These are phyloP conservation scores for Yarrowia sp. DNA, from an alignment of 805 yeast genomes.

Conservation along the genomic window DNA sequence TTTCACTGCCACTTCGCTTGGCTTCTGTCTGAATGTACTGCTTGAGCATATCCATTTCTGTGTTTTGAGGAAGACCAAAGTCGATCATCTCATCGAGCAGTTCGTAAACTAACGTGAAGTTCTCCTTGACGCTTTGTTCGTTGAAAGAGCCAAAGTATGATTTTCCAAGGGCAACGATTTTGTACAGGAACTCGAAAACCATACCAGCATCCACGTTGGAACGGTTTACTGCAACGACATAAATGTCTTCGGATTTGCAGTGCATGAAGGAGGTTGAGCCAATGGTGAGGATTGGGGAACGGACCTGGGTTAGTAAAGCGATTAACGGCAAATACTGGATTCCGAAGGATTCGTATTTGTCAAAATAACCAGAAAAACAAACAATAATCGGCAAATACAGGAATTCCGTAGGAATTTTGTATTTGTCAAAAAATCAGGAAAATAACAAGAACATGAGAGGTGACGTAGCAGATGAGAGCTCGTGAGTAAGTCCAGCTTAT, in stretches of 20 bases:
- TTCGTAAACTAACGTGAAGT: conserved; percentile 71
- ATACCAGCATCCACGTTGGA: conserved; percentile 81
- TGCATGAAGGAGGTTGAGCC: conserved; percentile 92
- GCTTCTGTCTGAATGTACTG: conserved; percentile 42
- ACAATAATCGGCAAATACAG: too few relatives aligned
- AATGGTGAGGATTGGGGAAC: conserved; percentile 74
- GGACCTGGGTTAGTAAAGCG: conserved; percentile 36
- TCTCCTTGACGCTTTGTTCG: conserved; percentile 57
- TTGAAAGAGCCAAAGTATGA: conserved; percentile 42
- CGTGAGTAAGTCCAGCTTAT: too few relatives aligned
- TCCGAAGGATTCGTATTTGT: not conserved
- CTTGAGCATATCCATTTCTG: conserved; percentile 50
- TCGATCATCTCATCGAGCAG: conserved; percentile 72
- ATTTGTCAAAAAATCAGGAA: too few relatives aligned
- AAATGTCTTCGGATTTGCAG: conserved; percentile 58
- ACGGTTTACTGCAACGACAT: conserved; percentile 87
- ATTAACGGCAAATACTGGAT: not conserved
- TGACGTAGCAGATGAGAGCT: too few relatives aligned
- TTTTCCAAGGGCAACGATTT: conserved; percentile 54
- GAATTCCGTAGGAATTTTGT: too few relatives aligned
- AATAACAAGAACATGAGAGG: too few relatives aligned
- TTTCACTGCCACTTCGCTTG: conserved; percentile 2
- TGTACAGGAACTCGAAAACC: conserved; percentile 74
- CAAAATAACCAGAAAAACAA: too few relatives aligned
- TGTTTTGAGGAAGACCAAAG: conserved; percentile 71